phyloP scores from a whole-genome alignment of 768 basidiomycete species.

The Calocera viscosa region DNA sequence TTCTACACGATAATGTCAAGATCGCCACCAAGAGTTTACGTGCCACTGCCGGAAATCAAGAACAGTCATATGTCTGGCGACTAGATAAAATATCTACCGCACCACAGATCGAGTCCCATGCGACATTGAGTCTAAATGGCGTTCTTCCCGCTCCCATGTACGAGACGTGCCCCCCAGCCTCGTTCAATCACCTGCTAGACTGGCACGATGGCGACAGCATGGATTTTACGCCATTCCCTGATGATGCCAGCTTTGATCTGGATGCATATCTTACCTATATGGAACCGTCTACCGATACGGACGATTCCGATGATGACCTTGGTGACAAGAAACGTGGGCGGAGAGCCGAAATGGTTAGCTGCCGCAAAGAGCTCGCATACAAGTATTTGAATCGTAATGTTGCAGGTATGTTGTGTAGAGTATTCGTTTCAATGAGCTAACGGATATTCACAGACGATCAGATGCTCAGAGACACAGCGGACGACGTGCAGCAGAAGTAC shows the following conservation, averaged over 20 bases:
- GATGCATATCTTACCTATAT: background rate
- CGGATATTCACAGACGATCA: background rate
- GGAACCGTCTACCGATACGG: no score
- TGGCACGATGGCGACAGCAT: background rate
- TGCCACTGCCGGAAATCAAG: background rate
- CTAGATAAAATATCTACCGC: background rate
- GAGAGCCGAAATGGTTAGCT: background rate
- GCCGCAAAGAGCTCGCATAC: background rate
- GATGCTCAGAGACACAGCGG: background rate
- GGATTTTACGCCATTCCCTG: background rate
- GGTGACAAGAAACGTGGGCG: background rate
- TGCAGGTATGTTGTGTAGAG: background rate
- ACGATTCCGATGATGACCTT: background rate
- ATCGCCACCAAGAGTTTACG: background rate
- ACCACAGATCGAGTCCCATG: background rate
- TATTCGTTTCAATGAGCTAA: background rate
- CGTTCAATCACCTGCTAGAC: background rate
- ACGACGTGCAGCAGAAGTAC: background rate
- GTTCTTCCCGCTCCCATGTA: background rate
- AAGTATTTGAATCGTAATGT: slow-evolving; percentile 3
- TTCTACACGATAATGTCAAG: background rate
- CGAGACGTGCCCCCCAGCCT: background rate
- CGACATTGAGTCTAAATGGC: background rate
- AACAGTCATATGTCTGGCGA: background rate
- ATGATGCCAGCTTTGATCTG: background rate